Base-by-base conservation (phyloP, 257 asterid genomes). In the Echites panduratus region DNA sequence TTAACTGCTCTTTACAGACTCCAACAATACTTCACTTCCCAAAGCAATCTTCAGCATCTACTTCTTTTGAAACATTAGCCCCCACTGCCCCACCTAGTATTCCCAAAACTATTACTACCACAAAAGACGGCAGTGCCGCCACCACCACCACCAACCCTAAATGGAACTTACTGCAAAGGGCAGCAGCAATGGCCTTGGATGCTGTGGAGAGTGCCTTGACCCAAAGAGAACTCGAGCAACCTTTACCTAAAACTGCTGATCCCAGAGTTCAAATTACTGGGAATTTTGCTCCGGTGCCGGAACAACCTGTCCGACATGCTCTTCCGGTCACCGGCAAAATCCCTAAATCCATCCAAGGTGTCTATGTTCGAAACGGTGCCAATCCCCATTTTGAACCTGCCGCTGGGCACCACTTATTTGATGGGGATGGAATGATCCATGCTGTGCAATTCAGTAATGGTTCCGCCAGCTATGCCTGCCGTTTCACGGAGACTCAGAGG, bases 361-460 rank as follows among this genome's bases (percentile, higher is more conserved):
- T 86, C 1, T 95, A 95, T 71, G 90, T 92, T 4, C 64, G 99
- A 0, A 95, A 95, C 95, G 99, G 99, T 0, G 99, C 99, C 0
- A 95, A 95, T 52, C 99, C 99, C 0, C 83, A 85, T 6, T 87
- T 87, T 75, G 96, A 90, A 80, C 99, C 99, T 4, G 68, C 78
- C 14, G 96, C 98, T 72, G 99, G 99, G 0, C 99, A 95, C 86
- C 99, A 95, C 64, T 89, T 95, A 80, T 95, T 95, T 76, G 99
- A 95, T 80, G 99, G 99, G 7, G 99, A 95, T 70, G 99, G 99
- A 63, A 95, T 95, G 99, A 84, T 95, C 70, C 99, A 95, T 76
- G 89, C 98, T 70, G 96, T 95, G 7, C 79, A 80, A 7, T 88
- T 95, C 79, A 19, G 79, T 0, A 74, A 83, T 76, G 99, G 98